Evolutionary conservation across 2,329 filamentous ascomycete genomes (phyloP), one percentile per base, ranked within the genome.

Genomic region (Rhynchosporium graminicola): DNA sequence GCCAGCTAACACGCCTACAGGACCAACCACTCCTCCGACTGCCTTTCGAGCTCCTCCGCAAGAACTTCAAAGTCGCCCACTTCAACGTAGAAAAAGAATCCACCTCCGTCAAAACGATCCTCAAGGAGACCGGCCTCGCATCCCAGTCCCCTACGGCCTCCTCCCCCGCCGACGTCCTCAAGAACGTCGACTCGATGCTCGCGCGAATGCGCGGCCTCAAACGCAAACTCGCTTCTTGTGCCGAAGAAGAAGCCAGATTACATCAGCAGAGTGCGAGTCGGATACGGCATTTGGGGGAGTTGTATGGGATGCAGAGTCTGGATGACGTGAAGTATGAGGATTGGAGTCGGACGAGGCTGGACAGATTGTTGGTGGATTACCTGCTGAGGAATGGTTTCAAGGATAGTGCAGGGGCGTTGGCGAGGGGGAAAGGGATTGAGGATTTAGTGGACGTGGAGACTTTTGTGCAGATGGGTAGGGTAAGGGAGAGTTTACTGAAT

Each of bases 11-110:
- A 57, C 9, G 9, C 31, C 61, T 50, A 28, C 68, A 94, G 92
- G 95, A 99, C 74, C 94, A 98, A 83, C 90, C 94, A 3, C 89
- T 98, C 68, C 87, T 99, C 69, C 92, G 93, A 40, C 86, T 98
- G 28, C 95, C 95, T 20, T 89, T 94, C 77, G 95, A 98, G 75
- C 89, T 97, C 62, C 87, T 96, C 28, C 89, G 92, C 61, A 94
- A 95, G 76, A 98, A 96, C 78, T 96, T 98, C 78, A 95, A 96
- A 72, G 87, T 88, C 3, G 90, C 90, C 48, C 90, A 92, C 74
- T 87, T 89, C 72, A 81, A 85, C 67, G 85, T 92, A 74, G 90
- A 94, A 74, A 88, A 87, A 73, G 86, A 90, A 69, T 86, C 84
- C 65, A 81, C 82, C 20, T 80, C 81, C 55, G 77, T 92, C 67